phyloP scores from a whole-genome alignment of 2,329 filamentous ascomycete genomes.

The Neopestalotiopsis clavispora region DNA sequence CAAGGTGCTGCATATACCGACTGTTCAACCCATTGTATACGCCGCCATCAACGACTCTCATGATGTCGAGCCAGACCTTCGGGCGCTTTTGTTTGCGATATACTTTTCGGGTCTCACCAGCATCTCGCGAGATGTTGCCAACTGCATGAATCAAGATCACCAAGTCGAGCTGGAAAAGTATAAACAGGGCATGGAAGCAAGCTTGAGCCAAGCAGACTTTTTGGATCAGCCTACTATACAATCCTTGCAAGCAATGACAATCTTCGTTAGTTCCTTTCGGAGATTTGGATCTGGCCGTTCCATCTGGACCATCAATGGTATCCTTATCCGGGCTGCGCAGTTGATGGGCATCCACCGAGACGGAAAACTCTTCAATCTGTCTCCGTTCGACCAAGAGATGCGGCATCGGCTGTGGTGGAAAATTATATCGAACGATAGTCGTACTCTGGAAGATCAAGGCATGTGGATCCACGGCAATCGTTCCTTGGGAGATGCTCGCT shows the following conservation, averaged over 20 bases:
- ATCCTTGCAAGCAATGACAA: neutral
- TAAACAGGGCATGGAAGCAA: neutral
- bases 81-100: neutral
- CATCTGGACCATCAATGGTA: neutral
- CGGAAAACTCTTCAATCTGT: neutral
- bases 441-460: neutral
- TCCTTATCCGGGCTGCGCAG: neutral
- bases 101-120: neutral
- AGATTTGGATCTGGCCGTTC: neutral
- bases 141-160: neutral
- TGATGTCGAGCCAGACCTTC: neutral
- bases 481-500: neutral
- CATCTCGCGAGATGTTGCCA: neutral
- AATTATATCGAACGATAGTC: neutral
- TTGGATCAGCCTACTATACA: neutral
- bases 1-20: neutral
- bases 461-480: neutral
- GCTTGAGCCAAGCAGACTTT: neutral
- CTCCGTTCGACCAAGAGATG: neutral
- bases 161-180: neutral
- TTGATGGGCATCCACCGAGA: neutral
- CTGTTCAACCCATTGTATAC: neutral
- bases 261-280: neutral
- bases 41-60: neutral
- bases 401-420: neutral